Base-by-base conservation (phyloP, 148 eudicot species). In the Limonium bicolor region DNA sequence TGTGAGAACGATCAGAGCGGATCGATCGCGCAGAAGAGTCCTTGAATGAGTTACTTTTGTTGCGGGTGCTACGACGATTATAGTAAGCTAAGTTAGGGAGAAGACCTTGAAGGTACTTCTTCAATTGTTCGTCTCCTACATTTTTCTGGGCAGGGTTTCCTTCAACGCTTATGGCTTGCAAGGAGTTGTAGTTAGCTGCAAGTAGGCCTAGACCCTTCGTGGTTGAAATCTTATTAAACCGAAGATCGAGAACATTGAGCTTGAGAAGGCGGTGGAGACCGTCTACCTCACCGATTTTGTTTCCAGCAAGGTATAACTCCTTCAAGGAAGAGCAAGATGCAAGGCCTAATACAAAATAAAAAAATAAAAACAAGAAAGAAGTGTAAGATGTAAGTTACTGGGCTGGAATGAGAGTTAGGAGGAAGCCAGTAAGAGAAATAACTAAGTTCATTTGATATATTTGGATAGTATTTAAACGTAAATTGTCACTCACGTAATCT, bases 71-170 rank as follows among this genome's bases (percentile, higher is more conserved):
- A 46, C 78, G 81, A 36, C 95, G 58, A 57, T 90, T 90, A 70
- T 56, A 90, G 65, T 90, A 90, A 33, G 77, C 66, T 22, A 90
- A 59, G 46, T 71, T 62, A 21, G 95, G 99, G 43, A 90, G 99
- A 51, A 84, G 65, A 30, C 82, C 69, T 39, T 56, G 75, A 16
- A 90, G 48, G 50, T 64, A 63, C 36, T 90, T 90, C 55, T 78
- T 84, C 27, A 90, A 61, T 53, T 84, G 95, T 55, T 90, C 95
- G 30, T 90, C 95, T 0, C 99, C 99, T 1, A 90, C 82, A 22
- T 84, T 84, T 53, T 77, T 90, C 70, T 90, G 99, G 29, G 95
- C 87, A 0, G 99, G 95, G 51, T 90, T 90, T 39, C 99, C 99
- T 73, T 90, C 95, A 20, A 90, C 48, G 72, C 99, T 80, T 17